Conservation (phyloP, 495 filamentous ascomycete genomes). For the Staphylotrichum longicolle region DNA sequence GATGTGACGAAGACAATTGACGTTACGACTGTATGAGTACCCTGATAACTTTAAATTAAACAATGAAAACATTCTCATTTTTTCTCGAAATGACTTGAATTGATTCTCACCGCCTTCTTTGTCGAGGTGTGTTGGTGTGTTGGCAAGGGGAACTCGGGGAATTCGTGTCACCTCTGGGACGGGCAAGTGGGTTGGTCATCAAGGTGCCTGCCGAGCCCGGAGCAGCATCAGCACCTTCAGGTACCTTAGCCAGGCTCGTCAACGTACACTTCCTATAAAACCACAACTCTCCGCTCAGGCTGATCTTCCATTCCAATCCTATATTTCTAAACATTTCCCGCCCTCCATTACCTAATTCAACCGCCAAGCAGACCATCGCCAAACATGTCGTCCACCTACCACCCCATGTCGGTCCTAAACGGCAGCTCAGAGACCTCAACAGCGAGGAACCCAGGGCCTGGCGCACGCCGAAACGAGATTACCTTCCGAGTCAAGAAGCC, state of each 20-base stretch:
- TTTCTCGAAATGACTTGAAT: not conserved
- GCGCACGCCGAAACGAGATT: not conserved
- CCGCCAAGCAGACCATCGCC: too few species aligned
- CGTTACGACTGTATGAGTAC: not conserved
- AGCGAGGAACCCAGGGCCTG: too few species aligned
- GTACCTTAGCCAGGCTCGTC: not conserved
- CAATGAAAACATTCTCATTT: not conserved
- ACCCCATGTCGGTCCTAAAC: too few species aligned
- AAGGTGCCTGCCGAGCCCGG: constrained; percentile 14
- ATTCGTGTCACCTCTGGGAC: not conserved
- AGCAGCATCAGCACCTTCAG: not conserved
- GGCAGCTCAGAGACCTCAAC: too few species aligned
- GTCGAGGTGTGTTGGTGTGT: not conserved
- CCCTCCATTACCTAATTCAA: too few species aligned
- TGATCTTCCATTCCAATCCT: too few species aligned
- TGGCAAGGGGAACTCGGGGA: not conserved
- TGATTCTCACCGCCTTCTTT: not conserved
- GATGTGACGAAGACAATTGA: not conserved
- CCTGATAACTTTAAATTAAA: too few species aligned
- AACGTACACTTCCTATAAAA: not conserved
- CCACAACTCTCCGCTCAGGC: too few species aligned
- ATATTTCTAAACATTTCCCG: too few species aligned
- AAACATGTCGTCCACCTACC: too few species aligned
- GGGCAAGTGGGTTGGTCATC: constrained; percentile 10
- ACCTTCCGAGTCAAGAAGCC: not conserved